A percentile compares a stretch with the other conserved stretches of the same genome.
Evolutionary conservation across 352 stramenopile species (phyloP).

Genomic region (Phytophthora hybrid): DNA sequence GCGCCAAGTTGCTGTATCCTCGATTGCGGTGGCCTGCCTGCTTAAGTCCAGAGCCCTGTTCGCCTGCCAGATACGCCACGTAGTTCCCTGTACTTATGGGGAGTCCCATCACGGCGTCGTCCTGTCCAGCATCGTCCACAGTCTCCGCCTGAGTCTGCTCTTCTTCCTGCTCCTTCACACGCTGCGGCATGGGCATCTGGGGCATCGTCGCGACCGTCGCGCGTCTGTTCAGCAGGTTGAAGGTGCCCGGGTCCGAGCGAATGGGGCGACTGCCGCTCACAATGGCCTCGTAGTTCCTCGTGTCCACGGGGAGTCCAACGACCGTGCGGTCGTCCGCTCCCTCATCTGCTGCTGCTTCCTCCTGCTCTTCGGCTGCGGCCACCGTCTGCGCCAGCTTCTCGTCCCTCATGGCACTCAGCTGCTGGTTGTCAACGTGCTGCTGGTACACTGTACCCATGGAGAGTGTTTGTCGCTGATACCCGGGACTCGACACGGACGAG

Average conservation of each 20-base stretch:
- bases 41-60: slow-evolving; percentile 35
- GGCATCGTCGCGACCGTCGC: slow-evolving; percentile 40
- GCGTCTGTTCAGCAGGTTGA: slow-evolving; percentile 29
- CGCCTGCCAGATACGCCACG: slow-evolving; percentile 48
- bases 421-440: slow-evolving; percentile 18
- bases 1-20: slow-evolving; percentile 67
- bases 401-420: slow-evolving; percentile 8
- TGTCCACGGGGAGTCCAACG: slow-evolving; percentile 56
- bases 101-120: slow-evolving; percentile 64
- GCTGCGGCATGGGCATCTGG: slow-evolving; percentile 15
- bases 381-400: slow-evolving; percentile 3
- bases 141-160: slow-evolving; percentile 6
- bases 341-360: slow-evolving; percentile 13
- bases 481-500: slow-evolving; percentile 23
- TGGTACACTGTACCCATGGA: slow-evolving; percentile 34
- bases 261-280: slow-evolving; percentile 37
- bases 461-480: slow-evolving; percentile 24
- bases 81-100: slow-evolving; percentile 73
- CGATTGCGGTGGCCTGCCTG: slow-evolving; percentile 45
- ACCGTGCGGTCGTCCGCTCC: slow-evolving; percentile 46
- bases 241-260: slow-evolving; percentile 30
- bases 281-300: slow-evolving; percentile 61
- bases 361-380: neutral
- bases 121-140: slow-evolving; percentile 25
- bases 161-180: slow-evolving; percentile 7